Conservation (phyloP, 805 yeast species). For the Zygotorulaspora sp. region DNA sequence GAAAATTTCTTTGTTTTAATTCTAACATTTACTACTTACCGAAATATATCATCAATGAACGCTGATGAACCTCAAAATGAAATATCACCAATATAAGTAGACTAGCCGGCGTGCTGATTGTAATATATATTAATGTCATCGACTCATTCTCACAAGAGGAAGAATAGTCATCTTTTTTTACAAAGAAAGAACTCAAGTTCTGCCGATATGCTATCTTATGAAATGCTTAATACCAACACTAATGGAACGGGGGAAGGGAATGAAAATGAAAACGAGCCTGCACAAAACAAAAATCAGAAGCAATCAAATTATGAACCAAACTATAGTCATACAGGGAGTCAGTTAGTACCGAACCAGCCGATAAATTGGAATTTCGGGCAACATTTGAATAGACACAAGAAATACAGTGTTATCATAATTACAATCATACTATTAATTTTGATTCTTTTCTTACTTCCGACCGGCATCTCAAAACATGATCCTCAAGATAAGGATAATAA, state of each 20-base stretch:
- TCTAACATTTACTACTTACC: neutral
- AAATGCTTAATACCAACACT: conserved; percentile 1
- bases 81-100: no score
- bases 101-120: no score
- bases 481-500: conserved; percentile 1
- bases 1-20: neutral
- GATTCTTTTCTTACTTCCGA: conserved; percentile 4
- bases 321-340: conserved; percentile 4
- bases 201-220: conserved; percentile 15
- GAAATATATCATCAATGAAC: no score
- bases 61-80: neutral
- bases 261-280: neutral
- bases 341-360: conserved; percentile 2
- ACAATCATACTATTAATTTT: conserved; percentile 1
- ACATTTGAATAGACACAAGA: neutral
- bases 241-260: neutral
- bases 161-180: conserved; percentile 29
- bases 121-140: conserved; percentile 7
- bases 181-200: conserved; percentile 29
- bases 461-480: neutral
- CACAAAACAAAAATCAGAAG: neutral
- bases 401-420: conserved; percentile 2
- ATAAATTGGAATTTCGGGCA: conserved; percentile 3
- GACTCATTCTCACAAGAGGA: conserved; percentile 27
- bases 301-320: neutral